phyloP scores from a whole-genome alignment of 805 yeast species.

The Lipomyces kockii region DNA sequence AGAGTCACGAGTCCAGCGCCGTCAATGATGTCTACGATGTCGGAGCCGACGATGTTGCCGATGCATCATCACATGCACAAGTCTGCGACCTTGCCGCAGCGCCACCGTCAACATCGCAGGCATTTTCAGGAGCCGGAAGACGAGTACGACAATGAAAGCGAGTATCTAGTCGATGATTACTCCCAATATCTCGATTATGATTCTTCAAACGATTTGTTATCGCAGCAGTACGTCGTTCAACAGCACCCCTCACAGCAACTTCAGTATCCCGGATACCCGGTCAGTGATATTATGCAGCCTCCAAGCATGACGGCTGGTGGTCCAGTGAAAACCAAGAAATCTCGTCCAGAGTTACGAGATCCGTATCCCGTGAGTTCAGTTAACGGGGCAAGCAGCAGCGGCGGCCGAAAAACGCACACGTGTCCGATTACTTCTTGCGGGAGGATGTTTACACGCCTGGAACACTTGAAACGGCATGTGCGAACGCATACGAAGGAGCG shows the following conservation, averaged over 20 bases:
- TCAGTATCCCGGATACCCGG: slow-evolving; percentile 9
- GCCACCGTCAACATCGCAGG: not conserved
- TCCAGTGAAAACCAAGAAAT: slow-evolving; percentile 4
- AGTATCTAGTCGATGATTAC: slow-evolving; percentile 15
- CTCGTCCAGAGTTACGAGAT: slow-evolving; percentile 6
- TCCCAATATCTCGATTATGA: slow-evolving; percentile 20
- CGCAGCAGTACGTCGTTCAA: slow-evolving; percentile 12
- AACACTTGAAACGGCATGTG: slow-evolving; percentile 37
- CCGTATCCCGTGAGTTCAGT: slow-evolving; percentile 15
- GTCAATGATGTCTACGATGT: slow-evolving; percentile 6
- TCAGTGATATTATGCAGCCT: not conserved
- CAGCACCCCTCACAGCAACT: slow-evolving; percentile 1
- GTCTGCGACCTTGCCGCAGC: not conserved
- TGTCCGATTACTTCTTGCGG: slow-evolving; percentile 36
- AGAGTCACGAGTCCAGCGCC: slow-evolving; percentile 7
- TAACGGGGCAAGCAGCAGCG: slow-evolving; percentile 10
- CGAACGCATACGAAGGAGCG: slow-evolving; percentile 37
- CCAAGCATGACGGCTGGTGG: not conserved
- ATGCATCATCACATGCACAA: not conserved
- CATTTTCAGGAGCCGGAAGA: slow-evolving; percentile 15
- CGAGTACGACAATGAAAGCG: slow-evolving; percentile 21
- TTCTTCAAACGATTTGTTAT: slow-evolving; percentile 2
- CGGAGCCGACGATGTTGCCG: slow-evolving; percentile 3
- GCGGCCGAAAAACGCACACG: slow-evolving; percentile 32
- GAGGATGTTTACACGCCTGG: slow-evolving; percentile 32